Conservation (phyloP, 768 basidiomycete species). For the Naganishia vishniacii region DNA sequence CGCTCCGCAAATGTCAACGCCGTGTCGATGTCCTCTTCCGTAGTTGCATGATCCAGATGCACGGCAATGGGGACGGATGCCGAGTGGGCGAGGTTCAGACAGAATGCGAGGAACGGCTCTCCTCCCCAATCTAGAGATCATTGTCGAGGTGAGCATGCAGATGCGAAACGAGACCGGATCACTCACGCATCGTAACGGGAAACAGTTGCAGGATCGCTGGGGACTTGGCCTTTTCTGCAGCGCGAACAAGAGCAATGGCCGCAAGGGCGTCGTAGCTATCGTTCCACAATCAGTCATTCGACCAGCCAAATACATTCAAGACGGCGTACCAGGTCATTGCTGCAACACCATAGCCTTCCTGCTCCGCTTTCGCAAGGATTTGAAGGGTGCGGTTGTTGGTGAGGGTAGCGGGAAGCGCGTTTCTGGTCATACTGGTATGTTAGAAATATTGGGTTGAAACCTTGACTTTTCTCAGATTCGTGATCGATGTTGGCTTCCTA, state of each 20-base stretch:
- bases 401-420: not conserved
- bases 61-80: conserved; percentile 49
- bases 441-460: too few relatives aligned
- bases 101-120: conserved; percentile 44
- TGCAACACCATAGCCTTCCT: conserved; percentile 38
- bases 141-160: not conserved
- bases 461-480: too few relatives aligned
- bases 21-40: conserved; percentile 47
- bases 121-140: conserved; percentile 30
- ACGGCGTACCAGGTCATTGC: conserved; percentile 24
- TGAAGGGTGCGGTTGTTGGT: conserved; percentile 41
- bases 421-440: not conserved
- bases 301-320: not conserved
- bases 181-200: conserved; percentile 23
- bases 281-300: not conserved
- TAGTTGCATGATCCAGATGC: conserved; percentile 48
- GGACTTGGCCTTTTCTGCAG: conserved; percentile 44
- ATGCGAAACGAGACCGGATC: not conserved
- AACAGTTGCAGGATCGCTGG: conserved; percentile 46
- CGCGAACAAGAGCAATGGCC: conserved; percentile 46
- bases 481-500: too few relatives aligned
- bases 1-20: conserved; percentile 47
- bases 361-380: conserved; percentile 46
- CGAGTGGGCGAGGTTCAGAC: conserved; percentile 43
- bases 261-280: conserved; percentile 42